Evolutionary conservation across 176 grass and related monocot species (phyloP).

Genomic region (Poa annua): DNA sequence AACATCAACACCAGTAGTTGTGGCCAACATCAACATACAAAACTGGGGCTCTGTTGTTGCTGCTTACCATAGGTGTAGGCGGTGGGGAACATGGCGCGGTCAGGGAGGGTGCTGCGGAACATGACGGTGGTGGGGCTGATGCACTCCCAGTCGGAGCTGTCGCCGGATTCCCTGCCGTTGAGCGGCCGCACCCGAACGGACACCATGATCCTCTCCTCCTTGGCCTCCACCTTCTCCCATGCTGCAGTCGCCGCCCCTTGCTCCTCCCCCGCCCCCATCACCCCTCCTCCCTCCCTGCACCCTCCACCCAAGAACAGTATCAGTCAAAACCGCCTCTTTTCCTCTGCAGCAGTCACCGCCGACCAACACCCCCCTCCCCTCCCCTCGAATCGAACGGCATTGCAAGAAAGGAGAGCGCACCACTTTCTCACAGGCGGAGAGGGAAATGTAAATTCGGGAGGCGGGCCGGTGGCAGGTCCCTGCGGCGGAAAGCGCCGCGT

Average conservation of each 20-base stretch:
- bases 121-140: slow-evolving; percentile 73
- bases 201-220: slow-evolving; percentile 85
- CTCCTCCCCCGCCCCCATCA: slow-evolving; percentile 49
- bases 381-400: slow-evolving; percentile 40
- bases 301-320: slow-evolving; percentile 37
- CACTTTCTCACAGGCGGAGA: slow-evolving; percentile 6
- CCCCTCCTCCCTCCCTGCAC: slow-evolving; percentile 16
- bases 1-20: slow-evolving; percentile 4
- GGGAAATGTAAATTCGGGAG: slow-evolving; percentile 2
- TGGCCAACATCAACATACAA: slow-evolving; percentile 2
- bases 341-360: slow-evolving; percentile 18
- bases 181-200: slow-evolving; percentile 85
- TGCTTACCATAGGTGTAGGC: slow-evolving; percentile 86
- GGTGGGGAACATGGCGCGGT: slow-evolving; percentile 72
- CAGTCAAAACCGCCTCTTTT: neutral
- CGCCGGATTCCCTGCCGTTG: slow-evolving; percentile 68
- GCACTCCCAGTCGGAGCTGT: slow-evolving; percentile 89
- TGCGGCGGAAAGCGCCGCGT: slow-evolving; percentile 37
- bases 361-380: neutral
- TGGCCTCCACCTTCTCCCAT: slow-evolving; percentile 46
- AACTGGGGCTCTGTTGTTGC: neutral
- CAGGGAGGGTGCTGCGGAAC: slow-evolving; percentile 72
- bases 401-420: slow-evolving; percentile 30
- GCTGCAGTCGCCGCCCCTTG: slow-evolving; percentile 44
- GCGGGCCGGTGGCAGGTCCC: slow-evolving; percentile 45